A percentile compares a stretch with the other conserved stretches of the same genome.
Evolutionary conservation across 805 yeast species (phyloP).

Genomic region (Candida ipomoeae): DNA sequence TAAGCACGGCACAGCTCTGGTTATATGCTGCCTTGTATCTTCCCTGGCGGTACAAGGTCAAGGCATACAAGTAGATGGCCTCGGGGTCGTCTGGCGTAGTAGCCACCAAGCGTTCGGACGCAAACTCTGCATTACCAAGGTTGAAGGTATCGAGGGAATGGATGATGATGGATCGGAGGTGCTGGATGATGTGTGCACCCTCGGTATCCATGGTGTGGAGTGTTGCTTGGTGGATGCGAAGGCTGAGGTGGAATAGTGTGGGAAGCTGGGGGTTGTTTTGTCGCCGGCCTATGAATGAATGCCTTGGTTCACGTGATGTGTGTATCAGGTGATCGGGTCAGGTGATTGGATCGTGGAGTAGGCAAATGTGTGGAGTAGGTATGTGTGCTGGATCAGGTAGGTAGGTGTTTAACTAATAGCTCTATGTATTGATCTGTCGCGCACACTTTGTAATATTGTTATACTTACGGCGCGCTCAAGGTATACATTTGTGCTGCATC

Average conservation of each 20-base stretch:
- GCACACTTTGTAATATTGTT: neutral
- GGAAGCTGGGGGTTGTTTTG: no score
- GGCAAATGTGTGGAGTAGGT: no score
- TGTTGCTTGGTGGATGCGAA: neutral
- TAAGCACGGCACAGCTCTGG: conserved; percentile 25
- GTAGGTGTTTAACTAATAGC: neutral
- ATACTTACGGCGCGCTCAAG: neutral
- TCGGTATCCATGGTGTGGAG: conserved; percentile 15
- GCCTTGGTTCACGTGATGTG: no score
- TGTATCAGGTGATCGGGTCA: no score
- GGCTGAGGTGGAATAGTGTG: neutral
- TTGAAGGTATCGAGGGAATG: conserved; percentile 71
- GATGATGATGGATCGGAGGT: conserved; percentile 56
- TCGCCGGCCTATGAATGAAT: no score
- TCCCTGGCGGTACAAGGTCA: conserved; percentile 56
- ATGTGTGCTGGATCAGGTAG: neutral
- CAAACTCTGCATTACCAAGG: conserved; percentile 73
- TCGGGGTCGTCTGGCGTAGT: conserved; percentile 52
- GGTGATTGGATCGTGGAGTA: no score
- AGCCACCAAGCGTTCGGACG: conserved; percentile 76
- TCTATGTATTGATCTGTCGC: neutral
- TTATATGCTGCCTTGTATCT: conserved; percentile 62
- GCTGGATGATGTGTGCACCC: conserved; percentile 27
- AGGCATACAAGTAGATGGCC: conserved; percentile 64
- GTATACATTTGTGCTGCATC: neutral